A percentile compares a stretch with the other conserved stretches of the same genome.
Conservation (phyloP, 495 filamentous ascomycete species). For the Penicillium canariense region DNA sequence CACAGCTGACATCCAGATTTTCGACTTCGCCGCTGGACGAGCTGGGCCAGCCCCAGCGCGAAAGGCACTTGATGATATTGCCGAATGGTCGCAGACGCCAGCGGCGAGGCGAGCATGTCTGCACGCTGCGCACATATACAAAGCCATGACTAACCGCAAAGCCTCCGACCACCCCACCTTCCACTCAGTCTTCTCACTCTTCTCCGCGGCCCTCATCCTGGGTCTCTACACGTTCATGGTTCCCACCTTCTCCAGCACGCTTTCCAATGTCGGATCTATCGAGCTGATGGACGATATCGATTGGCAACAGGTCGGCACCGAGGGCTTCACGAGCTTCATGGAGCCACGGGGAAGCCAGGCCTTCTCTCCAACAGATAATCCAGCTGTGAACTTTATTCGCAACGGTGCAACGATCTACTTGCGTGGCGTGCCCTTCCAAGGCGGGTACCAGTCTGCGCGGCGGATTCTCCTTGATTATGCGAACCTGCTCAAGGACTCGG, state of each 20-base stretch:
- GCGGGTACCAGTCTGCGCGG: slow-evolving; percentile 49
- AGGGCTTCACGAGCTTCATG: slow-evolving; percentile 43
- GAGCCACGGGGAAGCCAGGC: slow-evolving; percentile 35
- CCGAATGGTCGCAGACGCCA: slow-evolving; percentile 50
- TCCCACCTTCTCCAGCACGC: slow-evolving; percentile 24
- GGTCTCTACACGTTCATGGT: slow-evolving; percentile 54
- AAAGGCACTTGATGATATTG: slow-evolving; percentile 49
- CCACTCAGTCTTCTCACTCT: slow-evolving; percentile 46
- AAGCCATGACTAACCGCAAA: slow-evolving; percentile 48
- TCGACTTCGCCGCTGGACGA: slow-evolving; percentile 50
- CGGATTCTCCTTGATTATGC: slow-evolving; percentile 51
- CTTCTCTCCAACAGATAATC: slow-evolving; percentile 33
- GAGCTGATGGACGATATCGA: slow-evolving; percentile 52
- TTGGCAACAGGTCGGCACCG: slow-evolving; percentile 44
- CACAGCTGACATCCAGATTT: slow-evolving; percentile 50
- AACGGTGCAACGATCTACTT: slow-evolving; percentile 50
- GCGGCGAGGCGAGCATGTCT: slow-evolving; percentile 48
- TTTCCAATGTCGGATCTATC: slow-evolving; percentile 36
- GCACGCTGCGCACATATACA: slow-evolving; percentile 53
- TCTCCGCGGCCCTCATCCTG: slow-evolving; percentile 49
- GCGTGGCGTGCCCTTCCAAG: slow-evolving; percentile 45
- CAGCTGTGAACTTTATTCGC: slow-evolving; percentile 49
- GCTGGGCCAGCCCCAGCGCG: slow-evolving; percentile 42
- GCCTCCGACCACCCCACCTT: slow-evolving; percentile 50
- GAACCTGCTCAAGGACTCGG: slow-evolving; percentile 48